These are phyloP conservation scores for Leucogyrophana mollusca DNA, from an alignment of 768 basidiomycete genomes.

Conservation along the genomic window DNA sequence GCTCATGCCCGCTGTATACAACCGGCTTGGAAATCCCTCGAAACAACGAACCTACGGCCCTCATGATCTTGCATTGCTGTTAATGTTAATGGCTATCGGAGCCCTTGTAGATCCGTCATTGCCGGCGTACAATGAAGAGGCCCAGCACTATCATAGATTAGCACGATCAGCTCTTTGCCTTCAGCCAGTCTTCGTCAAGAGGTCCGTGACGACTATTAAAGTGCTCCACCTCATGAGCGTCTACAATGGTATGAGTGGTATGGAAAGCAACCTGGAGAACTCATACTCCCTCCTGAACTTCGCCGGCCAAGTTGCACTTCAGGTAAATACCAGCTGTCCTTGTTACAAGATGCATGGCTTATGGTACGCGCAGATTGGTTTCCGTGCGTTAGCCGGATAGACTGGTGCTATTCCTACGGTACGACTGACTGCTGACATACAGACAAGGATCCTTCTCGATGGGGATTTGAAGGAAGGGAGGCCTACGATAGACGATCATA, in stretches of 20 bases:
- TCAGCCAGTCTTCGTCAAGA: conserved; percentile 41
- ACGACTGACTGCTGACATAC: conserved; percentile 7
- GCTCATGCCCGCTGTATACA: conserved; percentile 47
- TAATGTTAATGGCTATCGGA: conserved; percentile 47
- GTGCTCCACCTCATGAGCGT: conserved; percentile 52
- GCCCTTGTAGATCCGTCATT: conserved; percentile 46
- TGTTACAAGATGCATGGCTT: not conserved
- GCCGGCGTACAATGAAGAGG: conserved; percentile 48
- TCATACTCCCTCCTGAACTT: conserved; percentile 47
- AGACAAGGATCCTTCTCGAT: conserved; percentile 52
- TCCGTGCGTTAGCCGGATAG: conserved; percentile 10
- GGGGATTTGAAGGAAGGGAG: conserved; percentile 48
- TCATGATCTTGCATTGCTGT: conserved; percentile 48
- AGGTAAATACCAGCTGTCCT: conserved; percentile 40
- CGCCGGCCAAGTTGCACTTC: conserved; percentile 46
- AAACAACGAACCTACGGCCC: conserved; percentile 36
- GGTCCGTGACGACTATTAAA: conserved; percentile 48
- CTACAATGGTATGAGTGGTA: conserved; percentile 53
- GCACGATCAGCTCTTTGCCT: conserved; percentile 46
- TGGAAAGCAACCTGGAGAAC: conserved; percentile 48
- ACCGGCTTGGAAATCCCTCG: conserved; percentile 17
- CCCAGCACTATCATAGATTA: conserved; percentile 50
- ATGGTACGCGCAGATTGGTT: conserved; percentile 6
- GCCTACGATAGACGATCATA: conserved; percentile 52
- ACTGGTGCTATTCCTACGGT: no score